Conservation (phyloP, 1,284 basidiomycete genomes). For the Pholiota adiposa region DNA sequence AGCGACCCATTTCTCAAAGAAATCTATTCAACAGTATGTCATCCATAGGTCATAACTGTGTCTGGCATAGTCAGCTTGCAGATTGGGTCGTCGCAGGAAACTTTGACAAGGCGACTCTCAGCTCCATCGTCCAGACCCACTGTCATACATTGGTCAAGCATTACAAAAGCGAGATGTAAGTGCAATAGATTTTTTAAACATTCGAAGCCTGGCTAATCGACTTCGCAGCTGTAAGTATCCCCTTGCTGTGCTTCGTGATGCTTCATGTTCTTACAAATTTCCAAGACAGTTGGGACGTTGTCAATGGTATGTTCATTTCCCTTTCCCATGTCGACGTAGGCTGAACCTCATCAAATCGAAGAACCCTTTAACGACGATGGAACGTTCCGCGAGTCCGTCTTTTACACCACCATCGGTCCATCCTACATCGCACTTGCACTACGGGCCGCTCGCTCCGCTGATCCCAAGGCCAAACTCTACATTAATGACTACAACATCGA, state of each 20-base stretch:
- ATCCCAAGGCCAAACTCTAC: conserved; percentile 48
- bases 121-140: conserved; percentile 45
- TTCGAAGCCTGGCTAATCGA: not conserved
- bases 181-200: not conserved
- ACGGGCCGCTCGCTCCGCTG: conserved; percentile 46
- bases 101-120: conserved; percentile 42
- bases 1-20: not conserved
- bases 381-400: conserved; percentile 47
- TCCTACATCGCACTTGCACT: conserved; percentile 49
- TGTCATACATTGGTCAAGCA: conserved; percentile 44
- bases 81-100: conserved; percentile 44
- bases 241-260: not conserved
- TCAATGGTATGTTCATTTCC: conserved; percentile 27
- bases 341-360: conserved; percentile 6
- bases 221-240: conserved; percentile 23
- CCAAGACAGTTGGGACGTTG: conserved; percentile 35
- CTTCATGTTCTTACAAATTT: not conserved
- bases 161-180: conserved; percentile 49
- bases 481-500: conserved; percentile 66
- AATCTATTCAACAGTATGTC: conserved; percentile 11
- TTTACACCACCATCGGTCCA: conserved; percentile 49
- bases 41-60: conserved; percentile 43
- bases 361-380: conserved; percentile 59
- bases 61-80: conserved; percentile 53
- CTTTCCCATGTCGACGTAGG: conserved; percentile 6